Evolutionary conservation across 345 rosid species (phyloP).

Genomic region (Zanthoxylum bungeanum): DNA sequence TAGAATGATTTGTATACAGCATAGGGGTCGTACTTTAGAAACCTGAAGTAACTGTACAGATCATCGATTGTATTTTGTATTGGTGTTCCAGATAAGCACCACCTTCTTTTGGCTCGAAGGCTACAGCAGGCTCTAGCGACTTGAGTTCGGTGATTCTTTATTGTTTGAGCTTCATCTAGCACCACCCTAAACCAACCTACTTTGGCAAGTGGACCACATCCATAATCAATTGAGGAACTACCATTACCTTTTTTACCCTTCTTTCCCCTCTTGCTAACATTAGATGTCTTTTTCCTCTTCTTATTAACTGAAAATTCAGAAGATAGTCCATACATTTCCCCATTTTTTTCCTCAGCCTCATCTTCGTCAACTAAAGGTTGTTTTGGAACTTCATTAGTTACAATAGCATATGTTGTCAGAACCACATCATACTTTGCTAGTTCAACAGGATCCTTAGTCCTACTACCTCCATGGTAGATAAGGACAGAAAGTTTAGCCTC

Average conservation of each 20-base stretch:
- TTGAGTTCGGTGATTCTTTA: constrained; percentile 94
- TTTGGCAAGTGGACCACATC: constrained; percentile 72
- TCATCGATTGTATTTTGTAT: constrained; percentile 91
- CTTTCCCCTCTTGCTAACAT: constrained; percentile 55
- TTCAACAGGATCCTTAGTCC: constrained; percentile 84
- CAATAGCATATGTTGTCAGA: constrained; percentile 85
- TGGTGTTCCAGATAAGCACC: constrained; percentile 99
- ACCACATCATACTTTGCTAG: constrained; percentile 90
- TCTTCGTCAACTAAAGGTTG: constrained; percentile 76
- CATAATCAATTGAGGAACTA: constrained; percentile 52
- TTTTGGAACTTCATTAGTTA: constrained; percentile 91
- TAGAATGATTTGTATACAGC: constrained; percentile 61
- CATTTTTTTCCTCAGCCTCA: constrained; percentile 62
- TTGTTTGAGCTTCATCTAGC: constrained; percentile 98
- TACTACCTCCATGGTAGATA: constrained; percentile 83
- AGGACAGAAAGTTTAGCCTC: constrained; percentile 65
- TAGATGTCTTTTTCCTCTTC: constrained; percentile 49
- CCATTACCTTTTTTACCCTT: constrained; percentile 59
- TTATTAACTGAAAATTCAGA: constrained; percentile 54
- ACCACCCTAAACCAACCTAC: constrained; percentile 84
- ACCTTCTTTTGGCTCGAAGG: constrained; percentile 90
- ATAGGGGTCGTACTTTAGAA: constrained; percentile 86
- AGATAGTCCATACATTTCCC: constrained; percentile 60
- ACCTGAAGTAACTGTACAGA: constrained; percentile 94
- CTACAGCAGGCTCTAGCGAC: constrained; percentile 97